phyloP scores from a whole-genome alignment of 2,329 filamentous ascomycete genomes.

The Dactylellina sp. region DNA sequence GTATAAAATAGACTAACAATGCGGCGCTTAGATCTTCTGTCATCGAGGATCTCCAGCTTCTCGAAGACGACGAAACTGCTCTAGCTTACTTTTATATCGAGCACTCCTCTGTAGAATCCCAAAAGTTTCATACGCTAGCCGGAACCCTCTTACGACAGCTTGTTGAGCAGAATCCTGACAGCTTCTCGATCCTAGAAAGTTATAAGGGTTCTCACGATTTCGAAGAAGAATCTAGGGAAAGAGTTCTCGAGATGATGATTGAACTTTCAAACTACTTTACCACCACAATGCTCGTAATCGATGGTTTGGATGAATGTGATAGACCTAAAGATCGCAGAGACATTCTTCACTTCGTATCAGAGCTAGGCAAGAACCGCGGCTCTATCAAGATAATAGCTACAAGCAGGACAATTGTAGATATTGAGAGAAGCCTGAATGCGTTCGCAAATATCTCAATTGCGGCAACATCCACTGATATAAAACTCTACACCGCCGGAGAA shows the following conservation, averaged over 20 bases:
- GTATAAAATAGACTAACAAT: neutral
- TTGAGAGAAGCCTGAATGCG: neutral
- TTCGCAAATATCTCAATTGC: slow-evolving; percentile 37
- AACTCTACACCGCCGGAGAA: slow-evolving; percentile 28
- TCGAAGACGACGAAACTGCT: neutral
- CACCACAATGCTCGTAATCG: slow-evolving; percentile 25
- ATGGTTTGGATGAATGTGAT: slow-evolving; percentile 33
- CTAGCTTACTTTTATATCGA: slow-evolving; percentile 35
- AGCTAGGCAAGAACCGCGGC: neutral
- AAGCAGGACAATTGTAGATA: slow-evolving; percentile 28
- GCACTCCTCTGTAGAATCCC: slow-evolving; percentile 13
- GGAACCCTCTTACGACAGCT: slow-evolving; percentile 15
- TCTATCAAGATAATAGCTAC: slow-evolving; percentile 21
- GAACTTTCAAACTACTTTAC: slow-evolving; percentile 14
- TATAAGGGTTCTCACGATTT: neutral
- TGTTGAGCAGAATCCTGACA: slow-evolving; percentile 1
- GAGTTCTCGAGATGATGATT: neutral
- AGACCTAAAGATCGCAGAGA: neutral
- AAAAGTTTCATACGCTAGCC: slow-evolving; percentile 9
- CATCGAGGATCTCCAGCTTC: slow-evolving; percentile 28
- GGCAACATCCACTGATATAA: slow-evolving; percentile 24
- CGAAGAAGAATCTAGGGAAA: neutral
- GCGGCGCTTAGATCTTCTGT: slow-evolving; percentile 12
- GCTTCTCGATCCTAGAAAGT: neutral
- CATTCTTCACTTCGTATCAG: slow-evolving; percentile 13